Evolutionary conservation across 1,139 yeast genomes (phyloP).

Genomic region (Suzukiozyma palmioleophila): DNA sequence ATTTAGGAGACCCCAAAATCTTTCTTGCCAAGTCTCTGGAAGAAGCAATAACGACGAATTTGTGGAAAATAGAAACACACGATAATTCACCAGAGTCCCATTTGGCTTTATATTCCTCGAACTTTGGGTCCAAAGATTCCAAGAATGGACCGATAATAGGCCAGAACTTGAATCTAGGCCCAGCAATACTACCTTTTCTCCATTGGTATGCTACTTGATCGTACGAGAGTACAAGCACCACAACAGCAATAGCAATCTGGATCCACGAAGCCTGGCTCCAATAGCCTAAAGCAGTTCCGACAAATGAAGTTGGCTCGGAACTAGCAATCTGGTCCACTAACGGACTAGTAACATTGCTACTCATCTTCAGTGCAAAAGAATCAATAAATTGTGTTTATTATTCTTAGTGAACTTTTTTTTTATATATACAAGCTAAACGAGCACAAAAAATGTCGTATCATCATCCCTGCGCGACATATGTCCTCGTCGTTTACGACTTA

Average conservation of each 20-base stretch:
- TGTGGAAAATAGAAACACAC: slow-evolving; percentile 96
- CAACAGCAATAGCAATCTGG: slow-evolving; percentile 47
- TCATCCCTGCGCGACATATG: too few species aligned
- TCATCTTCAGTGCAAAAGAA: slow-evolving; percentile 7
- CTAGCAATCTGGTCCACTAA: slow-evolving; percentile 7
- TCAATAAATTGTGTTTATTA: neutral
- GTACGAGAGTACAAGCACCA: slow-evolving; percentile 54
- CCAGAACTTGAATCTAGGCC: slow-evolving; percentile 83
- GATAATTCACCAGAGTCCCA: slow-evolving; percentile 94
- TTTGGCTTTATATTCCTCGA: slow-evolving; percentile 86
- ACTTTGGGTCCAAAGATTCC: slow-evolving; percentile 94
- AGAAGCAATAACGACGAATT: slow-evolving; percentile 93
- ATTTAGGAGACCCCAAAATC: slow-evolving; percentile 77
- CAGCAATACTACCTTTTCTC: slow-evolving; percentile 84
- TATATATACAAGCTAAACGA: too few species aligned
- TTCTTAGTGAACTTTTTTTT: too few species aligned
- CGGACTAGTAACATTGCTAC: slow-evolving; percentile 14
- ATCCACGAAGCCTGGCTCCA: slow-evolving; percentile 17
- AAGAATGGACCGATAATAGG: slow-evolving; percentile 95
- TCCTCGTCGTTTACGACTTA: too few species aligned
- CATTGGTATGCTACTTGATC: slow-evolving; percentile 79
- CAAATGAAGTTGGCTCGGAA: slow-evolving; percentile 2
- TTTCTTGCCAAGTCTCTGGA: slow-evolving; percentile 88
- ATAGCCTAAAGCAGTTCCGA: slow-evolving; percentile 5
- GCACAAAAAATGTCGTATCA: too few species aligned